These are phyloP conservation scores for Colletotrichum camelliae DNA, from an alignment of 2,329 filamentous ascomycete genomes.

Conservation along the genomic window DNA sequence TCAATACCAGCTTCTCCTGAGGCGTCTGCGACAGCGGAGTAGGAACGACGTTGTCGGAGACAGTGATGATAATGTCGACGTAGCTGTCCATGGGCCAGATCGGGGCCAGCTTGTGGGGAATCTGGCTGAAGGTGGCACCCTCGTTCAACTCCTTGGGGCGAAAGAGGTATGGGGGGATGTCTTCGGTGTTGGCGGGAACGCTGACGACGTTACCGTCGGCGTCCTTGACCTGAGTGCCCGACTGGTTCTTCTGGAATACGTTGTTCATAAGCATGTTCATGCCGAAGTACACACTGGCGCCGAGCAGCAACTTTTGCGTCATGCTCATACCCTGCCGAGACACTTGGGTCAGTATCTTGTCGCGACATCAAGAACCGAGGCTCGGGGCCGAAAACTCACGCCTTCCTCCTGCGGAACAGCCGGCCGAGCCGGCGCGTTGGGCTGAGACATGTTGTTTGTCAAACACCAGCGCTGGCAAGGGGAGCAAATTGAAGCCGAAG, in stretches of 20 bases:
- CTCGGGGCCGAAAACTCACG: conserved; percentile 9
- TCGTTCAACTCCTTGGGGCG: conserved; percentile 66
- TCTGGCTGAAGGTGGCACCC: conserved; percentile 65
- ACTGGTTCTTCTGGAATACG: conserved; percentile 53
- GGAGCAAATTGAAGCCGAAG: neutral
- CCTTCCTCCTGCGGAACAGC: conserved; percentile 17
- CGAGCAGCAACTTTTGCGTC: conserved; percentile 52
- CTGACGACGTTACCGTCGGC: conserved; percentile 58
- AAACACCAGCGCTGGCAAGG: neutral
- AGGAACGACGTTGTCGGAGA: conserved; percentile 77
- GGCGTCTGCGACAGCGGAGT: conserved; percentile 70
- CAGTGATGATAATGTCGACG: conserved; percentile 84
- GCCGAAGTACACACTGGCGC: conserved; percentile 61
- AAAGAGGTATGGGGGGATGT: conserved; percentile 68
- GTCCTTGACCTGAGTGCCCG: conserved; percentile 53
- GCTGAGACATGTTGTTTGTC: conserved; percentile 10
- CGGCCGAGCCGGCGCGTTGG: conserved; percentile 12
- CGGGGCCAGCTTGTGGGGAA: conserved; percentile 78
- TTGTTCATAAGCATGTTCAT: conserved; percentile 64
- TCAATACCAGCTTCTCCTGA: conserved; percentile 73
- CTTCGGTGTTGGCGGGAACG: conserved; percentile 58
- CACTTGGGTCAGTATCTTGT: neutral
- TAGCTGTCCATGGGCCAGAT: conserved; percentile 84
- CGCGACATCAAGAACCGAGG: neutral
- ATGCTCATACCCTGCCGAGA: conserved; percentile 40